Conservation (phyloP, 2,329 filamentous ascomycete species). For the Thermoascus crustaceus region DNA sequence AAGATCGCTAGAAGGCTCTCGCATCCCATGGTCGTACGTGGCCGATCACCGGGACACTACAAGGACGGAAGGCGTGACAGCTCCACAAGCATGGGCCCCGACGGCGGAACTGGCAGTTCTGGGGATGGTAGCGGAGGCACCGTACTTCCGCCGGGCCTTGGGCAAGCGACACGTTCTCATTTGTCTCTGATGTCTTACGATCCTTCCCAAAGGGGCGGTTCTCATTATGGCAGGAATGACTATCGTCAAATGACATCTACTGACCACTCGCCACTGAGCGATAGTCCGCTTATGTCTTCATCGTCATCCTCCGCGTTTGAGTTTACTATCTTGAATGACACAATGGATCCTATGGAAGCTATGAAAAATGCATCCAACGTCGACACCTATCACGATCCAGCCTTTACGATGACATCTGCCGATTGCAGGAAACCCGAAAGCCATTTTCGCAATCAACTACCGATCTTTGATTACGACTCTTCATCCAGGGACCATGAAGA, state of each 20-base stretch:
- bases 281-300: constrained; percentile 31
- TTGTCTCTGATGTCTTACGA: constrained; percentile 29
- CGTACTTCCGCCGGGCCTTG: constrained; percentile 23
- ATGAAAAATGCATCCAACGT: constrained; percentile 25
- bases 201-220: constrained; percentile 20
- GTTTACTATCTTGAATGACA: constrained; percentile 28
- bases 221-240: constrained; percentile 26
- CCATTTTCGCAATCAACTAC: constrained; percentile 17
- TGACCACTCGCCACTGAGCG: constrained; percentile 31
- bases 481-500: constrained; percentile 18
- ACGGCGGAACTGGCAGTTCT: constrained; percentile 47
- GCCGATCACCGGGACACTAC: constrained; percentile 73
- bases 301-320: constrained; percentile 33
- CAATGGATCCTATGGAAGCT: constrained; percentile 33
- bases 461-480: constrained; percentile 20
- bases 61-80: constrained; percentile 62
- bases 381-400: constrained; percentile 27
- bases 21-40: constrained; percentile 78
- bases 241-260: constrained; percentile 28
- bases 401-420: constrained; percentile 15
- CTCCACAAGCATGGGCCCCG: constrained; percentile 62
- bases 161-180: constrained; percentile 22
- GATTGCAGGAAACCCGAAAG: constrained; percentile 18
- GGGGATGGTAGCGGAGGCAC: constrained; percentile 23
- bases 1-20: constrained; percentile 66